These are phyloP conservation scores for Rhizopus sp. DNA, from an alignment of 371 early-diverging fungal genomes.

Conservation along the genomic window DNA sequence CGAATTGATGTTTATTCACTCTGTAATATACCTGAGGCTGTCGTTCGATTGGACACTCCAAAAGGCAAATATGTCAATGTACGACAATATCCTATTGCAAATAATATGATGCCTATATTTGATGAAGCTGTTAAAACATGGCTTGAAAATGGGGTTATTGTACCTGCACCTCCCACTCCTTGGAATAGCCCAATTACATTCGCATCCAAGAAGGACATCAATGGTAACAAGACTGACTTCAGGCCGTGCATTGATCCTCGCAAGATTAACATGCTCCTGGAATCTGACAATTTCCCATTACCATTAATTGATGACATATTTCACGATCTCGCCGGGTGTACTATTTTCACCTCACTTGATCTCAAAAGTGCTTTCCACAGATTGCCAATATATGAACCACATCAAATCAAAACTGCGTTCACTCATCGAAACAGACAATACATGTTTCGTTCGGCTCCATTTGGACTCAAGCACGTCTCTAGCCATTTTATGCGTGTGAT, in stretches of 20 bases:
- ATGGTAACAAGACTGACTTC: not conserved
- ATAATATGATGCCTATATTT: not conserved
- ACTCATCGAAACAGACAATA: not conserved
- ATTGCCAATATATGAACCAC: not conserved
- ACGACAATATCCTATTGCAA: not conserved
- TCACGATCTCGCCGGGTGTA: not conserved
- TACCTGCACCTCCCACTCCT: too few species aligned
- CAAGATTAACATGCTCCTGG: not conserved
- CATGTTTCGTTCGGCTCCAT: not conserved
- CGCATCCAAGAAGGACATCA: not conserved
- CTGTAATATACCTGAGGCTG: too few species aligned
- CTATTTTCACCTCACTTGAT: not conserved
- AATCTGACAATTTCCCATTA: not conserved
- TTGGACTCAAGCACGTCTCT: too few species aligned
- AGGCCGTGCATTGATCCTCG: not conserved
- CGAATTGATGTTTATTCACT: too few species aligned
- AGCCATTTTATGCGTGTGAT: too few species aligned
- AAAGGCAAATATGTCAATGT: not conserved
- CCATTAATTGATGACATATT: slow-evolving; percentile 1
- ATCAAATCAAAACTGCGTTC: slow-evolving; percentile 1
- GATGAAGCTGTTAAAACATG: not conserved
- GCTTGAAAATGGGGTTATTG: not conserved
- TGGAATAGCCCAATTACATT: not conserved
- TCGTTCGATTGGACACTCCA: too few species aligned
- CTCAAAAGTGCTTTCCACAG: not conserved